A percentile compares a stretch with the other conserved stretches of the same genome.
Conservation (phyloP, 108 stramenopile genomes). For the Discostella pseudostelligera region DNA sequence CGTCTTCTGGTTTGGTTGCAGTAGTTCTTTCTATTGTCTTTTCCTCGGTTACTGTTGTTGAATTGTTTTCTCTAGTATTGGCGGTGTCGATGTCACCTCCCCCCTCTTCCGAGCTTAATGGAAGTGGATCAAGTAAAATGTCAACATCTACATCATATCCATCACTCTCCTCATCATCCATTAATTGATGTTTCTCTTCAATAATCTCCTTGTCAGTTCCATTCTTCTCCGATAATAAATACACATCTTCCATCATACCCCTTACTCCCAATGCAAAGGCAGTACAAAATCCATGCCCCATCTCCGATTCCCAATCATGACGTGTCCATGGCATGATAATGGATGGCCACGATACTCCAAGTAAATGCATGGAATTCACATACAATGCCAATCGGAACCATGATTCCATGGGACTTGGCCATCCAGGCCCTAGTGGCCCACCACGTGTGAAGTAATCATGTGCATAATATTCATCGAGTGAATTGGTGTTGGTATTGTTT, state of each 20-base stretch:
- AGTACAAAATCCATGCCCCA: constrained; percentile 32
- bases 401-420: constrained; percentile 33
- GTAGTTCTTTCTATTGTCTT: not conserved
- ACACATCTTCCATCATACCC: constrained; percentile 33
- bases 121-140: constrained; percentile 9
- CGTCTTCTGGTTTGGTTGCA: constrained; percentile 8
- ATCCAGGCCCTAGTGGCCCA: constrained; percentile 35
- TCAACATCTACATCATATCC: constrained; percentile 24
- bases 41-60: constrained; percentile 1
- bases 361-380: constrained; percentile 25
- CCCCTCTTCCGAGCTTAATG: not conserved
- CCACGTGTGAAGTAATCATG: constrained; percentile 34
- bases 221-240: constrained; percentile 11
- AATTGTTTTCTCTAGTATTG: not conserved
- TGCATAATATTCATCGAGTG: constrained; percentile 5
- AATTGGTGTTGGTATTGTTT: constrained; percentile 1
- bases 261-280: constrained; percentile 35
- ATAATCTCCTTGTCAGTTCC: not conserved
- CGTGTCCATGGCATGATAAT: constrained; percentile 32
- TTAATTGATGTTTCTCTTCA: not conserved
- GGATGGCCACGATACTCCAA: constrained; percentile 12
- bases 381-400: constrained; percentile 26
- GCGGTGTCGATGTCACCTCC: too few species aligned
- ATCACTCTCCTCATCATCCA: constrained; percentile 5
- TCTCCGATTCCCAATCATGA: constrained; percentile 18